Base-by-base conservation (phyloP, 2,329 filamentous ascomycete genomes). In the Blastomyces percursus region DNA sequence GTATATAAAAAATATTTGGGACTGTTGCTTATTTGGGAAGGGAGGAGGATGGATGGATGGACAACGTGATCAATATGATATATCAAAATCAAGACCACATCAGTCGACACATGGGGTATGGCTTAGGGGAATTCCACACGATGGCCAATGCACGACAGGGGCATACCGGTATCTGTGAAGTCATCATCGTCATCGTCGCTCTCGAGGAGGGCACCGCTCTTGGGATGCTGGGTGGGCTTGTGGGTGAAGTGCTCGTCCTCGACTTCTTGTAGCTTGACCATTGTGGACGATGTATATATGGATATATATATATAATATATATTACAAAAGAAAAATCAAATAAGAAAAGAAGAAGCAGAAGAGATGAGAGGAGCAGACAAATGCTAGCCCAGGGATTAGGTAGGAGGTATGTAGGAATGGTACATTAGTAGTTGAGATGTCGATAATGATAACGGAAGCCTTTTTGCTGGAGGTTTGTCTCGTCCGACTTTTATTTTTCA, bases 251-350 rank as follows among this genome's bases (percentile, higher is more conserved):
- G 90, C 83, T 96, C 92, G 76, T 97, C 93, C 75, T 95, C 88
- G 73, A 97, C 93, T 82, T 97, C 93, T 75, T 91, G 90, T 74
- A 97, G 90, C 79, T 93, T 91, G 77, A 97, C 93, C 93, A 97
- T 96, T 60, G 59, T 64, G 60, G 38, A 46, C 1, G 32, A 9
- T 35, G 32, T 35, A 35, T 9, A 35, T 9, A 35, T 32, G 7
- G 2, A n/a, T 3, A 19, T 42, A 42, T 42, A n/a, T 3, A 19
- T 42, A 42, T 42, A 9, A 46, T 46, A 46, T 21, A 52, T 24
- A 57, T 38, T 55, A 61, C 40, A 61, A 44, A 14, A 46, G 9
- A 42, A 35, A 55, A 46, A 60, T 5, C 3, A 46, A 44, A 38
- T 7, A 30, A 55, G 19, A 46, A 46, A n/a, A 35, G n/a, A 52